Conservation (phyloP, 2,329 filamentous ascomycete species). For the Colletotrichum caudatum region DNA sequence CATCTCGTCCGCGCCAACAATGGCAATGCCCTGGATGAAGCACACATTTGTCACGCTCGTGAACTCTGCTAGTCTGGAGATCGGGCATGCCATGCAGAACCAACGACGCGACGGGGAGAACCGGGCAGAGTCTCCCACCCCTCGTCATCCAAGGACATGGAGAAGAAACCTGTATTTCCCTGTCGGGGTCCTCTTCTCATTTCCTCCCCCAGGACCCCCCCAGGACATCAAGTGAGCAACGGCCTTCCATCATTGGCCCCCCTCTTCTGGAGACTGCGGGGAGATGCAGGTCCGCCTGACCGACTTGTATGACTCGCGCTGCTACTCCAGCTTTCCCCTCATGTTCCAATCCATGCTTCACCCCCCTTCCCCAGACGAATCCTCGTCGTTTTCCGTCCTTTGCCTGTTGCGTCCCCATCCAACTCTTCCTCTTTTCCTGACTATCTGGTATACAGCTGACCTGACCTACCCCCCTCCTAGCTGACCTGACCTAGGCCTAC, state of each 20-base stretch:
- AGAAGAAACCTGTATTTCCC: conserved; percentile 25
- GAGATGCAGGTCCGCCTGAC: background rate
- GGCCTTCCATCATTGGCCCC: background rate
- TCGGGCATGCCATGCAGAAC: background rate
- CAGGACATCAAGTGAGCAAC: background rate
- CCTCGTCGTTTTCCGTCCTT: conserved; percentile 34
- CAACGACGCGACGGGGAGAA: conserved; percentile 11
- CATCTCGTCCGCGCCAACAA: conserved; percentile 68
- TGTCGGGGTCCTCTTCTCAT: conserved; percentile 8
- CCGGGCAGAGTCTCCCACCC: background rate
- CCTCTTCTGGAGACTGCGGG: conserved; percentile 9
- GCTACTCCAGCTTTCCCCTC: conserved; percentile 9
- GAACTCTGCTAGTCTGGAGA: background rate
- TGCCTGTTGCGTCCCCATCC: conserved; percentile 12
- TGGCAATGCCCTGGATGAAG: conserved; percentile 54
- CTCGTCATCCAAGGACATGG: background rate
- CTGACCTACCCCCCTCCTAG: too few relatives aligned
- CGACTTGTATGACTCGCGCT: background rate
- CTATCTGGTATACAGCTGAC: too few relatives aligned
- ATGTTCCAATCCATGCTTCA: conserved; percentile 7
- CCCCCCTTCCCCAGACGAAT: conserved; percentile 37
- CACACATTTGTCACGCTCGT: background rate
- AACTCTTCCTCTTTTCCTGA: conserved; percentile 39
- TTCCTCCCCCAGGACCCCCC: background rate
- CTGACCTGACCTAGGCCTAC: too few relatives aligned